A percentile compares a stretch with the other conserved stretches of the same genome.
Evolutionary conservation across 768 basidiomycete genomes (phyloP).

Genomic region (Cystofilobasidium capitatum): DNA sequence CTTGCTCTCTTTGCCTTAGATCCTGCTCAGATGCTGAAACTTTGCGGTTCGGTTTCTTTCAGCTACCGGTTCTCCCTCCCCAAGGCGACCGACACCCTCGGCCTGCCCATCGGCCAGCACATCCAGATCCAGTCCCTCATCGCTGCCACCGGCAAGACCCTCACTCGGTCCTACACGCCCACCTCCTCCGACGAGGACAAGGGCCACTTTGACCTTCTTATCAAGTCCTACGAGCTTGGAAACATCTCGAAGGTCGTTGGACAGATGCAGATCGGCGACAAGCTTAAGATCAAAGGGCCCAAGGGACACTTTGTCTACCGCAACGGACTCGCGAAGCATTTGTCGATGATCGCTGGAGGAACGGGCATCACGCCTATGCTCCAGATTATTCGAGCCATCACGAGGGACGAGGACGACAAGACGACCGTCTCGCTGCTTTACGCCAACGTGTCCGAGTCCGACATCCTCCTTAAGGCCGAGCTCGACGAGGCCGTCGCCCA

Average conservation of each 20-base stretch:
- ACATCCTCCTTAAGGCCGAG: slow-evolving; percentile 48
- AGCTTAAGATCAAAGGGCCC: slow-evolving; percentile 83
- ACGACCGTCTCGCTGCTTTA: slow-evolving; percentile 83
- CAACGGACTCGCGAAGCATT: slow-evolving; percentile 54
- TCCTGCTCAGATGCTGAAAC: neutral
- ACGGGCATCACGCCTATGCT: slow-evolving; percentile 99
- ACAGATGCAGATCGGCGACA: slow-evolving; percentile 75
- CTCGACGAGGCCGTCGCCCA: neutral
- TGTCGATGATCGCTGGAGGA: slow-evolving; percentile 97
- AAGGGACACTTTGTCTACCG: slow-evolving; percentile 87
- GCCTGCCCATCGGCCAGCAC: slow-evolving; percentile 94
- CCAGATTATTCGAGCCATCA: slow-evolving; percentile 47
- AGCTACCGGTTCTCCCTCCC: slow-evolving; percentile 91
- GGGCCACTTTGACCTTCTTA: slow-evolving; percentile 89
- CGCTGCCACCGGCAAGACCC: slow-evolving; percentile 60
- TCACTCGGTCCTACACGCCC: slow-evolving; percentile 90
- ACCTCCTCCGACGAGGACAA: slow-evolving; percentile 85
- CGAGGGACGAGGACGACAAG: slow-evolving; percentile 75
- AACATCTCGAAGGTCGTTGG: slow-evolving; percentile 83
- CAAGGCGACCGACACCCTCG: slow-evolving; percentile 62
- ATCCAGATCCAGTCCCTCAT: slow-evolving; percentile 84
- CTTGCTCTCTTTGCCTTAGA: slow-evolving; percentile 1
- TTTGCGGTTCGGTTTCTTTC: slow-evolving; percentile 13
- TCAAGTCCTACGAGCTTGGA: slow-evolving; percentile 97
- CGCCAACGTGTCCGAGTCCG: slow-evolving; percentile 85